A percentile compares a stretch with the other conserved stretches of the same genome.
phyloP scores from a whole-genome alignment of 257 asterid genomes.

The Solanum rostratum region DNA sequence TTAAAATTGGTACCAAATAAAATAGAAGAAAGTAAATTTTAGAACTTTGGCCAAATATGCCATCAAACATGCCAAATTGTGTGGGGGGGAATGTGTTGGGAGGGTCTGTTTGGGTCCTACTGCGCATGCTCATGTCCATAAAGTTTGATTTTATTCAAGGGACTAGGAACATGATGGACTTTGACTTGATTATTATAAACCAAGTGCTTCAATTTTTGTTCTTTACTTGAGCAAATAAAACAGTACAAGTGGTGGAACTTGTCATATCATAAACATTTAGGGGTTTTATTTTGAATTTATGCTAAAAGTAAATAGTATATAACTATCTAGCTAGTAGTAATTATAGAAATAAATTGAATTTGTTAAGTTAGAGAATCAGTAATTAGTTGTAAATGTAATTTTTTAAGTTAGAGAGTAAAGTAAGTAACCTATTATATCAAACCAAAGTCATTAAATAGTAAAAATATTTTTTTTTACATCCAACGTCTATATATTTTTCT shows the following conservation, averaged over 20 bases:
- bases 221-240: background rate
- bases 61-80: background rate
- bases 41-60: background rate
- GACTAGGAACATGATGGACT: background rate
- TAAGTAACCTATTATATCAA: background rate
- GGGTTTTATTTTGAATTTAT: background rate
- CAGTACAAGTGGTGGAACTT: background rate
- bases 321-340: background rate
- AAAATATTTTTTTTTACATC: background rate
- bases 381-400: background rate
- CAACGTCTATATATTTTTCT: no score
- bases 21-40: no score
- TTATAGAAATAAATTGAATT: background rate
- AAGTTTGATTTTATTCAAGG: background rate
- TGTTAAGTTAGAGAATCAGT: background rate
- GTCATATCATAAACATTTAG: background rate
- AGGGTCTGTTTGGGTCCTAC: background rate
- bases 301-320: background rate
- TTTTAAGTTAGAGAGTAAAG: background rate
- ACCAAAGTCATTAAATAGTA: background rate
- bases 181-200: background rate
- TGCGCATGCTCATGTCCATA: background rate
- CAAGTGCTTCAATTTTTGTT: background rate
- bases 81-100: background rate
- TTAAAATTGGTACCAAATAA: no score